Percentiles rank a stretch among this genome's conserved stretches.
Conservation (phyloP, 1,284 basidiomycete genomes). For the Papiliotrema nemorosa region DNA sequence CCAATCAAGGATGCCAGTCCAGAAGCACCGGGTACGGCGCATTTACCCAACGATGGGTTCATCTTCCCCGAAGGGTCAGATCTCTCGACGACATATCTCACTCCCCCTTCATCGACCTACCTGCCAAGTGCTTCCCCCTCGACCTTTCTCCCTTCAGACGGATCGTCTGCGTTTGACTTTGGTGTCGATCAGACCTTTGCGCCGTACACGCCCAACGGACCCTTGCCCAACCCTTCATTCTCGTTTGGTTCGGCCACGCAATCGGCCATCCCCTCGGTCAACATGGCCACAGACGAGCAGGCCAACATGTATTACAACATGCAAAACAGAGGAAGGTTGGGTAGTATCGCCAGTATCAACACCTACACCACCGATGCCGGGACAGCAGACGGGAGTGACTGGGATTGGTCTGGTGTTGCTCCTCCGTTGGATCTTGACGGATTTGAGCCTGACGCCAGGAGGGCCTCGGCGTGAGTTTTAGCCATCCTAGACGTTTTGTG, state of each 20-base stretch:
- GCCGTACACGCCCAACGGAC: conserved; percentile 30
- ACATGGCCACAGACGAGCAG: conserved; percentile 10
- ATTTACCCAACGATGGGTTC: conserved; percentile 3
- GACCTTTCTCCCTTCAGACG: conserved; percentile 6
- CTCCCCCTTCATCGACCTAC: conserved; percentile 21
- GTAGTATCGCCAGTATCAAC: conserved; percentile 32
- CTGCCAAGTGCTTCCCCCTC: conserved; percentile 9
- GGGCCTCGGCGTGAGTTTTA: conserved; percentile 23
- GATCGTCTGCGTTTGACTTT: not conserved
- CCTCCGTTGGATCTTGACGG: conserved; percentile 4
- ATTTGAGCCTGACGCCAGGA: conserved; percentile 26
- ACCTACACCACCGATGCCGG: conserved; percentile 22
- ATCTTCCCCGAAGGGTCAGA: conserved; percentile 9
- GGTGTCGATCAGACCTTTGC: not conserved
- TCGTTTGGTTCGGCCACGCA: conserved; percentile 38
- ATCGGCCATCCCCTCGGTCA: conserved; percentile 2
- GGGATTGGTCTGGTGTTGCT: not conserved
- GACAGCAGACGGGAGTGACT: conserved; percentile 21
- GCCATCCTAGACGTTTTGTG: not conserved
- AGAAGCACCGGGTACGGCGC: not conserved
- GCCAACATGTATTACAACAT: conserved; percentile 23
- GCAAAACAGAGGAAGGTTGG: conserved; percentile 36
- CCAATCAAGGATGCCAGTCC: conserved; percentile 39
- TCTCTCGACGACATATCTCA: conserved; percentile 20
- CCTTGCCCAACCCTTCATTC: conserved; percentile 39